Evolutionary conservation across 176 grass and related monocot species (phyloP).

Genomic region (Bothriochloa decipiens): DNA sequence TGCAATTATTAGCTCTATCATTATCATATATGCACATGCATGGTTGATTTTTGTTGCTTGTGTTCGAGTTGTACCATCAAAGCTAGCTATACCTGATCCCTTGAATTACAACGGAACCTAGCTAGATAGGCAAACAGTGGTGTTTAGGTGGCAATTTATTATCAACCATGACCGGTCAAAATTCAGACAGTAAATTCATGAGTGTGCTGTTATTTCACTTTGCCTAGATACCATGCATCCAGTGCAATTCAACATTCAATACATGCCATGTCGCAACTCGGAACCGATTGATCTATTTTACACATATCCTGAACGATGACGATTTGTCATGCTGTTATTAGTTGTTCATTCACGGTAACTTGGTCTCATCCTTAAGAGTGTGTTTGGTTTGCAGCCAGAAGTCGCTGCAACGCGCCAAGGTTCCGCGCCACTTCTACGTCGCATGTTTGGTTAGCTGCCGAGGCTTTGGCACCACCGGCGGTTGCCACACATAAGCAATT

Average conservation of each 20-base stretch:
- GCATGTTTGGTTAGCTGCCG: no score
- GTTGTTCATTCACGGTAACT: not conserved
- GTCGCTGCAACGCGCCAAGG: no score
- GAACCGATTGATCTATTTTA: not conserved
- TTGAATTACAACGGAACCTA: not conserved
- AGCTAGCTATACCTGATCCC: not conserved
- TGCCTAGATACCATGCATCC: not conserved
- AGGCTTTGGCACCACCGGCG: no score
- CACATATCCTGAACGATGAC: not conserved
- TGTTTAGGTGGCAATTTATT: not conserved
- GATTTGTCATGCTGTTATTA: not conserved
- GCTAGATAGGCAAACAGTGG: not conserved
- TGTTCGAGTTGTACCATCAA: no score
- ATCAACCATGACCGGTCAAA: not conserved
- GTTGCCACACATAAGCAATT: no score
- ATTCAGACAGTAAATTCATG: not conserved
- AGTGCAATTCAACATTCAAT: not conserved
- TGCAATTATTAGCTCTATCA: no score
- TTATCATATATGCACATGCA: no score
- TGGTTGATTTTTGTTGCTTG: no score
- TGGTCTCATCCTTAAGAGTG: no score
- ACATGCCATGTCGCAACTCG: not conserved
- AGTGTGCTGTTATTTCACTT: constrained; percentile 6
- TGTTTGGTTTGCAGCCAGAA: no score
- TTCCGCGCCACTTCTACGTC: no score